Conservation (phyloP, 768 basidiomycete species). For the Omphalotus guepiniiformis region DNA sequence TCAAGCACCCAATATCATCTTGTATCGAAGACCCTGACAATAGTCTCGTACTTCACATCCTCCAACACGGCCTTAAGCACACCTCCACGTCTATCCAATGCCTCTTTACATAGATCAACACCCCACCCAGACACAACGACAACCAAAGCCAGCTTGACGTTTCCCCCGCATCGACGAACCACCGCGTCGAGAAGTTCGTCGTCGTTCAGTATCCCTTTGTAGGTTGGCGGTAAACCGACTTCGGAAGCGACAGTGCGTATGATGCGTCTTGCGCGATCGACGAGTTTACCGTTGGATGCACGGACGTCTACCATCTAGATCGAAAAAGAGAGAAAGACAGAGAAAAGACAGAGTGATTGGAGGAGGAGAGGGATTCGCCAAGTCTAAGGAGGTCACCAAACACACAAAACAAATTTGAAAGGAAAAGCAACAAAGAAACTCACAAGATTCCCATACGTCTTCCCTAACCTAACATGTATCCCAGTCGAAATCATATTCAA, state of each 20-base stretch:
- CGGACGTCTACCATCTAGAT: slow-evolving; percentile 32
- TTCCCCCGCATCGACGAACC: slow-evolving; percentile 24
- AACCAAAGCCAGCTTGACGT: slow-evolving; percentile 29
- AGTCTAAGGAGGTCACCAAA: background rate
- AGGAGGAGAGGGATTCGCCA: too few species aligned
- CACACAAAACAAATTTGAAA: too few species aligned
- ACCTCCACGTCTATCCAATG: slow-evolving; percentile 15
- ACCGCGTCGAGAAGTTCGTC: slow-evolving; percentile 26
- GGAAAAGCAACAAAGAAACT: slow-evolving; percentile 1
- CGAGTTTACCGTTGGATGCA: slow-evolving; percentile 26
- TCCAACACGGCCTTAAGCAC: slow-evolving; percentile 14
- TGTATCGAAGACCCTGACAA: slow-evolving; percentile 18
- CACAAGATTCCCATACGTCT: slow-evolving; percentile 32
- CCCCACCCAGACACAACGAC: slow-evolving; percentile 17
- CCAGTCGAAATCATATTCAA: slow-evolving; percentile 35
- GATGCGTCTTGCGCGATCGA: slow-evolving; percentile 26
- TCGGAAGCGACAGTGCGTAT: slow-evolving; percentile 21
- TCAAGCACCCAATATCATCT: too few species aligned
- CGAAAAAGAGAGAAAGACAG: background rate
- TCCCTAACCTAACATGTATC: slow-evolving; percentile 29
- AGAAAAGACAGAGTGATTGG: too few species aligned
- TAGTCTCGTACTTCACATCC: slow-evolving; percentile 18
- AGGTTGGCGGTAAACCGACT: slow-evolving; percentile 11
- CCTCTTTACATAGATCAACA: slow-evolving; percentile 13
- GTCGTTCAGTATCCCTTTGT: slow-evolving; percentile 13